phyloP scores from a whole-genome alignment of 176 grass and related monocot genomes.

The Eremochloa ophiuroides region DNA sequence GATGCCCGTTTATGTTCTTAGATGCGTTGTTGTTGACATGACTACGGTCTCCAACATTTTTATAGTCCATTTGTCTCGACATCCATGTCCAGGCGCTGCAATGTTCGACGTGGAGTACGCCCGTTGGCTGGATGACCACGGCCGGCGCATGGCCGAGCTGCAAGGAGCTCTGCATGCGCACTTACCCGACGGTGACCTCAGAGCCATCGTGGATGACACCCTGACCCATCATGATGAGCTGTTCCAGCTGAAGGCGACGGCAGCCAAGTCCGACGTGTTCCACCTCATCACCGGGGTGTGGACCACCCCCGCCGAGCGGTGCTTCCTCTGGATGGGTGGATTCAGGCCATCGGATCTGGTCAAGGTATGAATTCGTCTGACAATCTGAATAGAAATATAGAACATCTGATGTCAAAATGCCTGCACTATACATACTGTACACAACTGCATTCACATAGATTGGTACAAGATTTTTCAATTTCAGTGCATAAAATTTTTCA shows the following conservation, averaged over 20 bases:
- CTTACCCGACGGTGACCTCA: slow-evolving; percentile 60
- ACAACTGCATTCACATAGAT: background rate
- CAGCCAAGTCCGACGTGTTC: slow-evolving; percentile 63
- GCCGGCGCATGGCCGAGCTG: slow-evolving; percentile 53
- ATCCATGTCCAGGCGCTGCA: slow-evolving; percentile 20
- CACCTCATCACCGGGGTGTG: slow-evolving; percentile 82
- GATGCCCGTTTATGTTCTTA: background rate
- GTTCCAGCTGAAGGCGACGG: slow-evolving; percentile 51
- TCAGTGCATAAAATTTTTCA: background rate
- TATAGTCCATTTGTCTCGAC: background rate
- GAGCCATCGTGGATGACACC: slow-evolving; percentile 52
- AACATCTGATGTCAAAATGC: background rate
- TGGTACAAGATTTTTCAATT: background rate
- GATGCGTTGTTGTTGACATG: background rate
- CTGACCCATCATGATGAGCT: slow-evolving; percentile 65
- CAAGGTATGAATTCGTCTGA: slow-evolving; percentile 47
- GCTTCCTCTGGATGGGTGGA: slow-evolving; percentile 90
- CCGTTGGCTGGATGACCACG: slow-evolving; percentile 59
- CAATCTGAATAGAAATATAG: slow-evolving; percentile 9
- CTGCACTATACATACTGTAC: background rate
- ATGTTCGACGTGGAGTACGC: slow-evolving; percentile 71
- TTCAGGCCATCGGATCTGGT: slow-evolving; percentile 84
- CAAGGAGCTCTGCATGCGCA: slow-evolving; percentile 45
- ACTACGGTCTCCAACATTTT: background rate
- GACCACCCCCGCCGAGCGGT: slow-evolving; percentile 59